phyloP scores from a whole-genome alignment of 1,284 basidiomycete genomes.

The Leccinum griseonigrum region DNA sequence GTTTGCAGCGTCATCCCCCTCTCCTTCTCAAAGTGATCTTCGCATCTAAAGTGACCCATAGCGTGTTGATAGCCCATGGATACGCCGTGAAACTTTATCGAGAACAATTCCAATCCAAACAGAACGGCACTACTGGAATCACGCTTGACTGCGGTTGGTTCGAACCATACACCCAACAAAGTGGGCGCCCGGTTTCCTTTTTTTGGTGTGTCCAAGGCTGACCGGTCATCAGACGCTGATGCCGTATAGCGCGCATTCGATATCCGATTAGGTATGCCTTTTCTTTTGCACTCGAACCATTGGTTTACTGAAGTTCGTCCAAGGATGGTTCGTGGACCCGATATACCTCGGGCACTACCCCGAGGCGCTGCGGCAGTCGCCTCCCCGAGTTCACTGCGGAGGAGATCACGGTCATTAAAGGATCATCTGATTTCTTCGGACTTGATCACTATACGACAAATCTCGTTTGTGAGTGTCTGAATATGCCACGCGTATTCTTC shows the following conservation, averaged over 20 bases:
- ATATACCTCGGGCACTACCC: conserved; percentile 43
- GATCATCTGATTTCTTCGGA: conserved; percentile 49
- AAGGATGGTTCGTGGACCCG: conserved; percentile 21
- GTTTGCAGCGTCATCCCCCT: too few relatives aligned
- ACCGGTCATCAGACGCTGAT: conserved; percentile 1
- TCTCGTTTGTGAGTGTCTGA: conserved; percentile 38
- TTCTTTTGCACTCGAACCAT: neutral
- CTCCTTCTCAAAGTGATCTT: neutral
- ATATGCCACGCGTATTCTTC: neutral
- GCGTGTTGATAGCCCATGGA: conserved; percentile 40
- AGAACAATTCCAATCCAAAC: conserved; percentile 34
- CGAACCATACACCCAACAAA: conserved; percentile 49
- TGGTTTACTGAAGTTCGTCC: neutral
- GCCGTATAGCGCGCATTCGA: conserved; percentile 2
- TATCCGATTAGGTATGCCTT: conserved; percentile 1
- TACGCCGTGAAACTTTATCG: conserved; percentile 39
- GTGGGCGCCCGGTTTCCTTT: conserved; percentile 15
- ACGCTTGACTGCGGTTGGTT: conserved; percentile 53
- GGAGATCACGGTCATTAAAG: conserved; percentile 46
- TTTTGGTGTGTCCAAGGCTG: neutral
- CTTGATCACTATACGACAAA: conserved; percentile 52
- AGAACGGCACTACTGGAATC: conserved; percentile 41
- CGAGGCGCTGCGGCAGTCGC: conserved; percentile 41
- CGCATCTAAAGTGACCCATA: conserved; percentile 36
- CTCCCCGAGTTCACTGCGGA: conserved; percentile 49